Base-by-base conservation (phyloP, 768 basidiomycete species). In the Aureoboletus auriporus region DNA sequence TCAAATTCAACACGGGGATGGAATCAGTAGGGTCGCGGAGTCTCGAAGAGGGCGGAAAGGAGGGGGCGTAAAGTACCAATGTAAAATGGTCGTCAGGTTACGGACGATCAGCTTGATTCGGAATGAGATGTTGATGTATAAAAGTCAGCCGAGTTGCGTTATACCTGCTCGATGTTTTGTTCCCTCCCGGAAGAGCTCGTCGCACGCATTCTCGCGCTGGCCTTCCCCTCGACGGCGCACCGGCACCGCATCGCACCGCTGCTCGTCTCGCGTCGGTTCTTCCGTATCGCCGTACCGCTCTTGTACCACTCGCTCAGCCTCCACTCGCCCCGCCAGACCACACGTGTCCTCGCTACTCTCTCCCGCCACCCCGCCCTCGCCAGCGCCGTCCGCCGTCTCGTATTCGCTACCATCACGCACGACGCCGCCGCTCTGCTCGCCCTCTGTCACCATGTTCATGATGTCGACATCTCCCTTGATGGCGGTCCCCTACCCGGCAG, bases 261-360 rank as follows among this genome's bases (percentile, higher is more conserved):
- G 13, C 74, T 78, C 44, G 77, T 80, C 39, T 82, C 66, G 42
- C 74, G 64, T 34, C 58, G 67, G 20, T 80, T 83, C 67, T 63
- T 73, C 38, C 74, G 84, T 50, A 82, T 86, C 50, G 73, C 71
- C 2, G 73, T 74, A 0, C 82, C 83, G 2, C 69, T 83, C 11
- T 72, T 80, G 52, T 84, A 84, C 68, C 70, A 76, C 58, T 70
- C 72, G 37, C 51, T 85, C 37, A 68, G 71, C 55, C 58, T 86
- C 39, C 66, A 60, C 33, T 69, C 75, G 0, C 51, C 71, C 0
- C 31, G 44, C 10, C 75, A 81, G 20, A 65, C 79, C 1, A 52
- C 56, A 10, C 52, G 61, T 8, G 70, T 75, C 11, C 59, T 66
- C n/a, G 56, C 52, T 14, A 69, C 75, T 0, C 69, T 84, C 31